Evolutionary conservation across 2,329 filamentous ascomycete species (phyloP).

Genomic region (Pseudogymnoascus sp.): DNA sequence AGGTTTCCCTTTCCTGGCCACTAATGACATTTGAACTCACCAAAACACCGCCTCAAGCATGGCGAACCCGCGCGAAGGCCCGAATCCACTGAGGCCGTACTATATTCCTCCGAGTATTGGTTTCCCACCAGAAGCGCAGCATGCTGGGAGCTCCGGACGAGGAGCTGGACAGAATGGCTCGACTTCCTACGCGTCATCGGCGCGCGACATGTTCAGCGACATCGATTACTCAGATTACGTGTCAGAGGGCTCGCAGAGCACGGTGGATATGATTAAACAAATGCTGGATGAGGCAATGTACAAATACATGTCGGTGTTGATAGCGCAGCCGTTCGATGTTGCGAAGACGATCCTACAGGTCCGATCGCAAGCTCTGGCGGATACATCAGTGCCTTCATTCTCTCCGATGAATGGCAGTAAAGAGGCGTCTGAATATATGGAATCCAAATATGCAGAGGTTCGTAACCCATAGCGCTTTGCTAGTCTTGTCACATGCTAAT

Average conservation of each 20-base stretch:
- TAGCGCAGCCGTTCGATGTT: slow-evolving; percentile 94
- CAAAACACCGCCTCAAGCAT: slow-evolving; percentile 28
- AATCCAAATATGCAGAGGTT: slow-evolving; percentile 23
- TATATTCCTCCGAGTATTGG: slow-evolving; percentile 60
- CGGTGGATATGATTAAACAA: slow-evolving; percentile 65
- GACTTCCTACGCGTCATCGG: slow-evolving; percentile 51
- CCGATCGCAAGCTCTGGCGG: slow-evolving; percentile 39
- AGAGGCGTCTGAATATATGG: slow-evolving; percentile 18
- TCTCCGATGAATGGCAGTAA: slow-evolving; percentile 16
- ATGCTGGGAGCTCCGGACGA: slow-evolving; percentile 28
- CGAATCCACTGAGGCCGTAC: slow-evolving; percentile 52
- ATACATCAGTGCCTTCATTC: slow-evolving; percentile 14
- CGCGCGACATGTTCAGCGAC: slow-evolving; percentile 80
- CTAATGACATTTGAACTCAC: slow-evolving; percentile 6
- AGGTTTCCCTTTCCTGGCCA: background rate
- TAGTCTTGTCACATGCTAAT: background rate
- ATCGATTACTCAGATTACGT: slow-evolving; percentile 88
- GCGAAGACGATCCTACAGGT: slow-evolving; percentile 90
- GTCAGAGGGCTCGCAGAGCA: slow-evolving; percentile 65
- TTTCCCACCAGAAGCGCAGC: slow-evolving; percentile 36
- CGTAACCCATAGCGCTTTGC: background rate
- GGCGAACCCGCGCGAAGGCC: slow-evolving; percentile 40
- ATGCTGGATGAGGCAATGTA: slow-evolving; percentile 78
- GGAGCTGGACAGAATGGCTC: slow-evolving; percentile 24
- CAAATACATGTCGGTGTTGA: slow-evolving; percentile 82